Evolutionary conservation across 306 rosid species (phyloP), one percentile per base, ranked within the genome.

Genomic region (Vigna nakashimae): DNA sequence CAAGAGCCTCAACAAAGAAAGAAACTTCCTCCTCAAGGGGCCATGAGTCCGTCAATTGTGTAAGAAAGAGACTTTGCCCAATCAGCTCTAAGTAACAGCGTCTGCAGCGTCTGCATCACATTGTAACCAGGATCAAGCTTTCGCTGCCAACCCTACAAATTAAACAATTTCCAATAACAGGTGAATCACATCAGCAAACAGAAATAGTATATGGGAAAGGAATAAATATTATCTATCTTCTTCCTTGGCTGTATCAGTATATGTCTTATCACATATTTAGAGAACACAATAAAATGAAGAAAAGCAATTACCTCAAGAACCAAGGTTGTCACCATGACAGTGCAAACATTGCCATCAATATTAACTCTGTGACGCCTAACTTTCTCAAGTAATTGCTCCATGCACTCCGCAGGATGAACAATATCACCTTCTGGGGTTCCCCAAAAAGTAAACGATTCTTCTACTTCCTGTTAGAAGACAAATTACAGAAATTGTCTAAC

Each of bases 41-140:
- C 99, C 99, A 95, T 91, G 79, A 95, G 86, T 80, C 98, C 98
- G n/a, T 95, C 99, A 78, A 95, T 91, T 14, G 99, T 95, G 82
- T 95, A 91, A 22, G 98, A 83, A 77, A 95, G 97, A 49, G 93
- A 87, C 83, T 92, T 87, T 2, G 98, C 99, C 99, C 99, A 95
- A 86, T 92, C 99, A 48, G 98, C 91, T 89, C 79, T 92, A 38
- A 92, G 98, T 50, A 95, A 86, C 82, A 95, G 86, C 5, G 97
- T 95, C 85, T 95, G 99, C 80, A 95, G 83, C 6, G 99, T 95
- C 38, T 88, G 81, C 99, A 95, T 95, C 89, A 92, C 99, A 65
- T 95, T 67, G 79, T 90, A 95, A 24, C 78, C 84, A 42, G 99
- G 99, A 79, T 95, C 99, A 69, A 95, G 99, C 85, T 95, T 95